Percentiles rank a stretch among this genome's conserved stretches.
These are phyloP conservation scores for Cutaneotrichosporon sp. DNA, from an alignment of 1,284 basidiomycete species.

Conservation along the genomic window DNA sequence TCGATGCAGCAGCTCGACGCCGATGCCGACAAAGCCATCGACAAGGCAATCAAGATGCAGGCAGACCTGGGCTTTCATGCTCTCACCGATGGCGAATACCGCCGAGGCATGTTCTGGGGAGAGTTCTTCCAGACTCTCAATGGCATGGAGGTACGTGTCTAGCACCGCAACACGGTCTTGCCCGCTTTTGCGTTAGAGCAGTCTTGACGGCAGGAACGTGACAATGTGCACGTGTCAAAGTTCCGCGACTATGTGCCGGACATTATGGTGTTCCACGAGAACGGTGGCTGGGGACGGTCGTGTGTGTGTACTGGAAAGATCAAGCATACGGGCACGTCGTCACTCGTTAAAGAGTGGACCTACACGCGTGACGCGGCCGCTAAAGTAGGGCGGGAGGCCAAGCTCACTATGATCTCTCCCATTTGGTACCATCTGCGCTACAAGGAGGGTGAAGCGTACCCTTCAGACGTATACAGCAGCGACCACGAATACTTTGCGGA, in stretches of 20 bases:
- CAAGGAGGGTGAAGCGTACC: constrained; percentile 27
- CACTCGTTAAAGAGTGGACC: constrained; percentile 42
- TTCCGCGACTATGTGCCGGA: constrained; percentile 29
- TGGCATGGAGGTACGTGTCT: constrained; percentile 54
- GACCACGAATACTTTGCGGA: constrained; percentile 52
- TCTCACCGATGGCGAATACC: constrained; percentile 48
- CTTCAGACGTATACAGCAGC: constrained; percentile 22
- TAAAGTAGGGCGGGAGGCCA: constrained; percentile 50
- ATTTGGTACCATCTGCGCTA: constrained; percentile 66
- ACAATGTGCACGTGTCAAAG: constrained; percentile 33
- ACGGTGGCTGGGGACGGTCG: constrained; percentile 22
- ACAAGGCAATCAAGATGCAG: constrained; percentile 42
- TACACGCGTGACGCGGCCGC: constrained; percentile 29
- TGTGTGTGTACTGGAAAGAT: constrained; percentile 38
- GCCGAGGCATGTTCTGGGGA: constrained; percentile 46
- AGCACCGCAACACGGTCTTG: background rate
- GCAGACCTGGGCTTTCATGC: constrained; percentile 34
- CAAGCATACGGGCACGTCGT: constrained; percentile 28
- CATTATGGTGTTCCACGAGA: constrained; percentile 25
- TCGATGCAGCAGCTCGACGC: constrained; percentile 31
- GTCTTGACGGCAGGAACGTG: constrained; percentile 51
- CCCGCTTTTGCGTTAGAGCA: constrained; percentile 39
- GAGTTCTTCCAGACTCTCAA: constrained; percentile 60
- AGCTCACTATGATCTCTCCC: constrained; percentile 68
- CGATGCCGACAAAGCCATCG: constrained; percentile 46